phyloP scores from a whole-genome alignment of 164 flowering plant species.

The Paratinospora sagittata region DNA sequence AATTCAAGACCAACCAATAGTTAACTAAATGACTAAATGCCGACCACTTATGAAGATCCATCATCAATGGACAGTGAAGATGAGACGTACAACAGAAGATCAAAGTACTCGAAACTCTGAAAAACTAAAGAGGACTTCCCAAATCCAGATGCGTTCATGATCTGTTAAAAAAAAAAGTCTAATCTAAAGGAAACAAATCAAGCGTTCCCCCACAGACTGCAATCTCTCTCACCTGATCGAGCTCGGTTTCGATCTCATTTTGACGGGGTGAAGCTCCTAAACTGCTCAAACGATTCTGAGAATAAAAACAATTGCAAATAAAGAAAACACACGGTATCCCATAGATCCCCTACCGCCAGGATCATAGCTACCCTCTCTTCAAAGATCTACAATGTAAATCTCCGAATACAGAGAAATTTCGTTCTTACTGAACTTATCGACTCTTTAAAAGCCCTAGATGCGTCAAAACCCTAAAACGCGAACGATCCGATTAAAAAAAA shows the following conservation, averaged over 20 bases:
- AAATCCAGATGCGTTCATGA: background rate
- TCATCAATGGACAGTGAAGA: background rate
- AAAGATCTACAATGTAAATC: background rate
- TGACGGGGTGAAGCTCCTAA: constrained; percentile 5
- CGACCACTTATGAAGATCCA: background rate
- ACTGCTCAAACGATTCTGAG: constrained; percentile 12
- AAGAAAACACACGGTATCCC: background rate
- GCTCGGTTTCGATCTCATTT: constrained; percentile 10
- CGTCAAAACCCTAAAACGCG: background rate
- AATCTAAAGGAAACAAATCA: background rate
- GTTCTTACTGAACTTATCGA: background rate
- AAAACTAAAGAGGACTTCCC: background rate
- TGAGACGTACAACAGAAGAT: background rate
- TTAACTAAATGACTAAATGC: background rate
- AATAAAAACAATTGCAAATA: constrained; percentile 6
- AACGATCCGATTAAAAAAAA: background rate
- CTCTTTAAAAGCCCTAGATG: constrained; percentile 6
- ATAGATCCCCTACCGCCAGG: background rate
- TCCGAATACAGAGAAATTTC: background rate
- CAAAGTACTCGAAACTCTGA: no score
- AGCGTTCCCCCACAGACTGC: background rate
- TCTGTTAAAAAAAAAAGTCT: background rate
- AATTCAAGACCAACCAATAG: background rate
- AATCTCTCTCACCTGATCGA: constrained; percentile 19
- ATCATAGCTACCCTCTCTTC: background rate